phyloP scores from a whole-genome alignment of 768 basidiomycete species.

The Amanita inopinata region DNA sequence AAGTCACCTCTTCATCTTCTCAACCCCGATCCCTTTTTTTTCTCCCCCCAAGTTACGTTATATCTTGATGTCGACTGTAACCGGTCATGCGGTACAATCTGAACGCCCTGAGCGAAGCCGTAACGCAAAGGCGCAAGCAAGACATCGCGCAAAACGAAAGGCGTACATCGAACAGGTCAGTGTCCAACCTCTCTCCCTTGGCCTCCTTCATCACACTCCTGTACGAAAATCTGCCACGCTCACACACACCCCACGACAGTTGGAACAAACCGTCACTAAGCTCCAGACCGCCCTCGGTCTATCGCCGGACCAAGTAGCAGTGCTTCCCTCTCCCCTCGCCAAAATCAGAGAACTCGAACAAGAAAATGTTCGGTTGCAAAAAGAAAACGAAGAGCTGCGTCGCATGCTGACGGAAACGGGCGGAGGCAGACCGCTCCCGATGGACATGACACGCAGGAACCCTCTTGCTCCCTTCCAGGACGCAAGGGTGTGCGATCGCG shows the following conservation, averaged over 20 bases:
- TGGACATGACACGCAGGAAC: slow-evolving; percentile 38
- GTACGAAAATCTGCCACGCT: too few relatives aligned
- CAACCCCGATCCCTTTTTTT: slow-evolving; percentile 41
- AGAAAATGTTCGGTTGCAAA: slow-evolving; percentile 61
- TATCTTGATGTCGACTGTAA: slow-evolving; percentile 49
- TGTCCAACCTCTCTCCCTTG: slow-evolving; percentile 5
- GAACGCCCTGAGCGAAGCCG: slow-evolving; percentile 78
- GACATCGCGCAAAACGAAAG: slow-evolving; percentile 87
- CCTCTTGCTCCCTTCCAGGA: slow-evolving; percentile 40
- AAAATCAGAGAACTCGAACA: slow-evolving; percentile 79
- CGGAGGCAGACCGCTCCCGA: slow-evolving; percentile 23
- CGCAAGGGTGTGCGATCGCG: slow-evolving; percentile 40
- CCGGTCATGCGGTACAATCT: slow-evolving; percentile 41
- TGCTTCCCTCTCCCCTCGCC: slow-evolving; percentile 59
- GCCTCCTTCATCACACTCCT: not conserved
- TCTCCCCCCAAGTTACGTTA: slow-evolving; percentile 41
- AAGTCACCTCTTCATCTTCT: slow-evolving; percentile 26
- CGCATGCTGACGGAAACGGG: slow-evolving; percentile 46
- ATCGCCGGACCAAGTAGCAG: slow-evolving; percentile 65
- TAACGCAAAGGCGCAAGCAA: slow-evolving; percentile 81
- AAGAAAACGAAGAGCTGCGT: slow-evolving; percentile 70
- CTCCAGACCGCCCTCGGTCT: slow-evolving; percentile 68
- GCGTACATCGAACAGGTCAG: slow-evolving; percentile 85
- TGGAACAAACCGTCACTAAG: slow-evolving; percentile 80
- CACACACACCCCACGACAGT: slow-evolving; percentile 28